Percentiles rank a stretch among this genome's conserved stretches.
Evolutionary conservation across 2,329 filamentous ascomycete species (phyloP).

Genomic region (Fusarium brevicatenulatum): DNA sequence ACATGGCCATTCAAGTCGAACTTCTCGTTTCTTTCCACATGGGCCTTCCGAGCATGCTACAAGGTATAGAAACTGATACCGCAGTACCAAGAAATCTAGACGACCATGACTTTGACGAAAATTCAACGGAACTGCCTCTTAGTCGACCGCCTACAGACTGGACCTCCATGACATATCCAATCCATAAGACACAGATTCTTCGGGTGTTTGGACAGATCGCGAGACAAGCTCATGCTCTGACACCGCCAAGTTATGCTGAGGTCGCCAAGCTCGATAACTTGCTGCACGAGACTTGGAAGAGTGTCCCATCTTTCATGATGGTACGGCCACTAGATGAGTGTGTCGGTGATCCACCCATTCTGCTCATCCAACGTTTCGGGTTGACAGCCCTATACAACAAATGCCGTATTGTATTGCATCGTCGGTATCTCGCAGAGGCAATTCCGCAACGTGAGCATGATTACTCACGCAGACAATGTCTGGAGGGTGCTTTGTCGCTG

Average conservation of each 20-base stretch:
- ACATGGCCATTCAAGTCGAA: conserved; percentile 67
- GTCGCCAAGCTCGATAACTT: conserved; percentile 59
- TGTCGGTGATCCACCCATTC: conserved; percentile 58
- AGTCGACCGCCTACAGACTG: conserved; percentile 67
- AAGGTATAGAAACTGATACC: conserved; percentile 71
- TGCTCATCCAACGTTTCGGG: conserved; percentile 64
- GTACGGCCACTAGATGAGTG: conserved; percentile 60
- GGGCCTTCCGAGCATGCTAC: conserved; percentile 73
- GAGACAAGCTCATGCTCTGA: conserved; percentile 60
- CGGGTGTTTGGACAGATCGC: conserved; percentile 62
- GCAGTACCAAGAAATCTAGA: conserved; percentile 69
- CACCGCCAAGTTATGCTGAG: conserved; percentile 59
- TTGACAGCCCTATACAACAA: conserved; percentile 65
- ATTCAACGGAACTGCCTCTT: conserved; percentile 64
- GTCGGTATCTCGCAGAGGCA: conserved; percentile 61
- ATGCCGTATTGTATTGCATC: conserved; percentile 64
- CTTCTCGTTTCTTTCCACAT: conserved; percentile 73
- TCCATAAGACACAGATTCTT: conserved; percentile 61
- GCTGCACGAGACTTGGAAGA: conserved; percentile 57
- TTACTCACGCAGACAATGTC: conserved; percentile 62
- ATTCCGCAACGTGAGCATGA: conserved; percentile 57
- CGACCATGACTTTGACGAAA: conserved; percentile 72
- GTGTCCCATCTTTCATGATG: conserved; percentile 60
- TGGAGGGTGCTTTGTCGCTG: conserved; percentile 60
- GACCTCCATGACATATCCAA: conserved; percentile 66